Percentiles rank a stretch among this genome's conserved stretches.
These are phyloP conservation scores for Leishmania tropica DNA, from an alignment of 208 protist species.

Conservation along the genomic window DNA sequence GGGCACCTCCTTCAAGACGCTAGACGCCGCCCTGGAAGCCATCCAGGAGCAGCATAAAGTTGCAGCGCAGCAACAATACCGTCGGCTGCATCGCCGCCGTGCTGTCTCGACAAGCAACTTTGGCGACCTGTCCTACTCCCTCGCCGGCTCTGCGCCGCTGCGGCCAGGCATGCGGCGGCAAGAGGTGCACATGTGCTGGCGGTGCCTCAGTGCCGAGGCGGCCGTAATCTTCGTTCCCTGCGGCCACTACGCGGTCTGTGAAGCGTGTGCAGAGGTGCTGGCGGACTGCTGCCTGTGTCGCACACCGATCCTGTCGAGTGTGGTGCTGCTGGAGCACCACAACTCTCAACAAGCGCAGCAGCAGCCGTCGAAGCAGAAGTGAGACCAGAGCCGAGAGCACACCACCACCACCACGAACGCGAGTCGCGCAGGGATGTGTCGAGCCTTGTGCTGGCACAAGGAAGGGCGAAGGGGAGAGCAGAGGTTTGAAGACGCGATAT, in stretches of 20 bases:
- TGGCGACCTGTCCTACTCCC: slow-evolving; percentile 48
- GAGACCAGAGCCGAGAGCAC: not conserved
- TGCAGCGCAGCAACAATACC: slow-evolving; percentile 16
- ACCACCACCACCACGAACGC: not conserved
- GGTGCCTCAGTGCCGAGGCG: slow-evolving; percentile 68
- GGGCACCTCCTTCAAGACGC: slow-evolving; percentile 7
- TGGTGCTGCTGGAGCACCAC: slow-evolving; percentile 38
- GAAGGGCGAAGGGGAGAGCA: not conserved
- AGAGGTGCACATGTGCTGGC: slow-evolving; percentile 75
- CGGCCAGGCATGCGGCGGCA: slow-evolving; percentile 52
- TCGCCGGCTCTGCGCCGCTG: slow-evolving; percentile 34
- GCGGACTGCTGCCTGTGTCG: slow-evolving; percentile 65
- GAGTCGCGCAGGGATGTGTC: not conserved
- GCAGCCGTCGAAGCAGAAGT: not conserved
- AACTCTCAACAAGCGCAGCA: slow-evolving; percentile 10
- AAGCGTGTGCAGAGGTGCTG: slow-evolving; percentile 44
- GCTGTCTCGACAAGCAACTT: slow-evolving; percentile 51
- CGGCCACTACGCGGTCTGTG: slow-evolving; percentile 69
- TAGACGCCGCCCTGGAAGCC: slow-evolving; percentile 16
- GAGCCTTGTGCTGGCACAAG: not conserved
- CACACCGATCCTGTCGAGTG: slow-evolving; percentile 44
- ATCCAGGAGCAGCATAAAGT: slow-evolving; percentile 24
- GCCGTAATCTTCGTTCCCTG: slow-evolving; percentile 66
- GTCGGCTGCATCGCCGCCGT: slow-evolving; percentile 19
- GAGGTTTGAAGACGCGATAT: not conserved